These are phyloP conservation scores for Lotus japonicus DNA, from an alignment of 306 rosid species.

Conservation along the genomic window DNA sequence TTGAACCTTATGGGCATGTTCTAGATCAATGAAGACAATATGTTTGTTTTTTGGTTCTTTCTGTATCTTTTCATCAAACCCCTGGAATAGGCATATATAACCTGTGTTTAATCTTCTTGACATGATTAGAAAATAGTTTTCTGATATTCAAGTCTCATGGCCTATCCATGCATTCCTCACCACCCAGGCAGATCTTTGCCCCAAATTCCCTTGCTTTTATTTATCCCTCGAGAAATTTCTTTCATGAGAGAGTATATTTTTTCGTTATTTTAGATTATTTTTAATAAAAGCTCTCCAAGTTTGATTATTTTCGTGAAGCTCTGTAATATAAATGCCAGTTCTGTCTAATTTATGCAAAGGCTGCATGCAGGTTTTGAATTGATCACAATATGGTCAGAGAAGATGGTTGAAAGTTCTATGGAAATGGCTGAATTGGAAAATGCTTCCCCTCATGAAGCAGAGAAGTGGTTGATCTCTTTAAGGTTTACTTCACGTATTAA, in stretches of 20 bases:
- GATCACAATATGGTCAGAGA: slow-evolving; percentile 75
- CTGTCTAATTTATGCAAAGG: slow-evolving; percentile 30
- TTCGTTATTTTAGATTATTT: too few relatives aligned
- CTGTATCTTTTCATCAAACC: too few relatives aligned
- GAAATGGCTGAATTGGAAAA: slow-evolving; percentile 99
- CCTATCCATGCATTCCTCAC: not conserved
- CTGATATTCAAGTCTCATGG: too few relatives aligned
- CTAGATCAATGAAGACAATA: too few relatives aligned
- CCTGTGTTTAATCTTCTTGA: not conserved
- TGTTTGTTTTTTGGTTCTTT: too few relatives aligned
- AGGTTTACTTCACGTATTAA: slow-evolving; percentile 42
- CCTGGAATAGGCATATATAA: not conserved
- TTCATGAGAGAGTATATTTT: too few relatives aligned
- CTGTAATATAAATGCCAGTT: slow-evolving; percentile 20
- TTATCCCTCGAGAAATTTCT: not conserved
- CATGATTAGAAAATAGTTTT: not conserved
- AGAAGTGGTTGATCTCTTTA: slow-evolving; percentile 77
- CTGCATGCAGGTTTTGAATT: slow-evolving; percentile 77
- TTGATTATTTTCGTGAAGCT: slow-evolving; percentile 14
- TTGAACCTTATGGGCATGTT: too few relatives aligned
- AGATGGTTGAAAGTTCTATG: slow-evolving; percentile 73
- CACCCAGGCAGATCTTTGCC: not conserved
- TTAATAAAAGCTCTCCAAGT: slow-evolving; percentile 22
- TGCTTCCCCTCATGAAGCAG: slow-evolving; percentile 82
- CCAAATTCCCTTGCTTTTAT: not conserved